These are phyloP conservation scores for Gigaspora rosea DNA, from an alignment of 192 early-diverging fungal species.

Conservation along the genomic window DNA sequence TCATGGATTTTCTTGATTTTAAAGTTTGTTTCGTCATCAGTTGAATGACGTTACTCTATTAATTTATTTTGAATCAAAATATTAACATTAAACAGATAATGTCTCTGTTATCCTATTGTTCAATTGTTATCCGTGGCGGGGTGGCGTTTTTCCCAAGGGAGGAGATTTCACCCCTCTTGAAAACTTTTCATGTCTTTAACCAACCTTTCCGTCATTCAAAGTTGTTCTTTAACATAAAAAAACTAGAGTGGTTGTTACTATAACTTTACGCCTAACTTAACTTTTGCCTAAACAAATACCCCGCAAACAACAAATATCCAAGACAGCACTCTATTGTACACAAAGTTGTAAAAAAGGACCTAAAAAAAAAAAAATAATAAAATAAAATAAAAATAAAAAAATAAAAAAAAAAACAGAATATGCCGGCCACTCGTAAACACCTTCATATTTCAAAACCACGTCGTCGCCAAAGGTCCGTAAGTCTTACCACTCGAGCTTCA, in stretches of 20 bases:
- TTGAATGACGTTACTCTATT: slow-evolving; percentile 14
- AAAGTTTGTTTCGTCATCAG: slow-evolving; percentile 25
- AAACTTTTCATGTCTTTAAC: background rate
- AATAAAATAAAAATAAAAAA: background rate
- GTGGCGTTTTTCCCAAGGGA: slow-evolving; percentile 24
- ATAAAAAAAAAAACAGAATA: slow-evolving; percentile 3
- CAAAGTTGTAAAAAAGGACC: background rate
- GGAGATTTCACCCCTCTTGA: background rate
- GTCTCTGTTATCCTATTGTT: slow-evolving; percentile 9
- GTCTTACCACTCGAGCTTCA: slow-evolving; percentile 28
- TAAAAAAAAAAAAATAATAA: background rate
- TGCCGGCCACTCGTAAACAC: slow-evolving; percentile 33
- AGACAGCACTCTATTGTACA: background rate
- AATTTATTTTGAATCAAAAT: background rate
- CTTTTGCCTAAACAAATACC: slow-evolving; percentile 14
- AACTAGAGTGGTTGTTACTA: background rate
- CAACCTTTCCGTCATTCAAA: slow-evolving; percentile 9
- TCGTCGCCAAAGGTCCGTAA: slow-evolving; percentile 30
- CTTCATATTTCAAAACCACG: slow-evolving; percentile 31
- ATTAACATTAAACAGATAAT: slow-evolving; percentile 8
- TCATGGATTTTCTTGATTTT: slow-evolving; percentile 16
- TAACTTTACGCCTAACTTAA: slow-evolving; percentile 23
- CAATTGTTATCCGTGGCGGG: slow-evolving; percentile 17
- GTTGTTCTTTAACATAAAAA: slow-evolving; percentile 16
- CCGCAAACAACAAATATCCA: background rate